These are phyloP conservation scores for Geranium incanum DNA, from an alignment of 441 rosid genomes.

Conservation along the genomic window DNA sequence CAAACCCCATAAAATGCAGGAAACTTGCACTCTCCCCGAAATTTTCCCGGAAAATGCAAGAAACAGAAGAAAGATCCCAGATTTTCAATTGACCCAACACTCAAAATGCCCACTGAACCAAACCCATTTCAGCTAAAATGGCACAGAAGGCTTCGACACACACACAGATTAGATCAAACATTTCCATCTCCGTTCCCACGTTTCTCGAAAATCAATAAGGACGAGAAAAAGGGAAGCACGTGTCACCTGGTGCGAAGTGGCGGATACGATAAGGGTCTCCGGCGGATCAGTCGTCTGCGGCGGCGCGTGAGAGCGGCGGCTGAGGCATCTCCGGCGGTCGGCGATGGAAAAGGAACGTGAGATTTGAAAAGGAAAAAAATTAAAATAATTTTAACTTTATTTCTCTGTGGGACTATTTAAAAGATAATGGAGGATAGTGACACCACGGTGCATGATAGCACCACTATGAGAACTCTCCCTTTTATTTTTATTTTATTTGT, in stretches of 20 bases:
- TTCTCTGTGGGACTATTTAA: not conserved
- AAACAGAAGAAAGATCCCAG: not conserved
- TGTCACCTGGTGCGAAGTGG: conserved; percentile 26
- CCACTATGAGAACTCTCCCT: no score
- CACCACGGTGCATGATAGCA: conserved; percentile 15
- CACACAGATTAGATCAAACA: not conserved
- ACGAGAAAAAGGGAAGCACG: not conserved
- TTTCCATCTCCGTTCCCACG: not conserved
- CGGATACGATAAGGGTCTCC: conserved; percentile 31
- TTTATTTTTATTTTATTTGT: no score
- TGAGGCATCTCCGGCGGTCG: conserved; percentile 24
- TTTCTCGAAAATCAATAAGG: not conserved
- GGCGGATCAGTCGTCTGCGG: conserved; percentile 17
- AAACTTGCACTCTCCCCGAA: not conserved
- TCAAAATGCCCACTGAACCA: not conserved
- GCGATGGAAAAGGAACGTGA: not conserved
- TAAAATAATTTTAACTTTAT: no score
- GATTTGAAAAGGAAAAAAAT: not conserved
- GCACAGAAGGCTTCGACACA: not conserved
- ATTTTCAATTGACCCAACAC: not conserved
- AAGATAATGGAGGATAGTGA: conserved; percentile 7
- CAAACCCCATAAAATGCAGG: not conserved
- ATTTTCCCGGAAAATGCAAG: not conserved
- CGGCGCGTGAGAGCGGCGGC: conserved; percentile 28
- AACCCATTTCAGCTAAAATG: not conserved